Conservation (phyloP, 2,329 filamentous ascomycete species). For the Sporothrix schenckii region DNA sequence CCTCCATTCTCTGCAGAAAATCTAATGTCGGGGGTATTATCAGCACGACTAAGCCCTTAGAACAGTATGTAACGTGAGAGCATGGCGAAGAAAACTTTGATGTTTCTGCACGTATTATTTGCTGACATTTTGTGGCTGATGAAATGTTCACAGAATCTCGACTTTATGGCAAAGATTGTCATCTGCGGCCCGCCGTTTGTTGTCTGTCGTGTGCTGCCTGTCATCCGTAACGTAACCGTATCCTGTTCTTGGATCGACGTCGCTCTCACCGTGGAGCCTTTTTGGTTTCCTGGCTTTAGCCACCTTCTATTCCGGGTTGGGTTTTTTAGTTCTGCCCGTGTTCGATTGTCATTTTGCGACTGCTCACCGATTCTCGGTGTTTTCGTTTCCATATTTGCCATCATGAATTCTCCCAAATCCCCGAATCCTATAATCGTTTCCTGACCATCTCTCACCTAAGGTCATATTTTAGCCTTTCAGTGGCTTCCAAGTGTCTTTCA, state of each 20-base stretch:
- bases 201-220: too few species aligned
- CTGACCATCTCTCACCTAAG: too few species aligned
- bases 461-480: not conserved
- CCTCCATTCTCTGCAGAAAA: not conserved
- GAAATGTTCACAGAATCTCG: not conserved
- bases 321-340: not conserved
- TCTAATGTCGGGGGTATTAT: conserved; percentile 11
- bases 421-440: not conserved
- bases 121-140: not conserved
- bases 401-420: not conserved
- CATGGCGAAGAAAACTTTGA: not conserved
- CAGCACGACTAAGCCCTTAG: conserved; percentile 2
- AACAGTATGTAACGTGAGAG: too few species aligned
- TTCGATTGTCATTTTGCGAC: not conserved
- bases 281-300: too few species aligned
- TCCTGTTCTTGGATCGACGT: not conserved
- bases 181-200: not conserved
- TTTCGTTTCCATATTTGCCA: not conserved
- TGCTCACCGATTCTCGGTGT: not conserved
- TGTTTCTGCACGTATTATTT: not conserved
- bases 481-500: not conserved
- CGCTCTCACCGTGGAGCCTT: not conserved
- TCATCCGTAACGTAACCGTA: not conserved
- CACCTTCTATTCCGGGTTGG: too few species aligned
- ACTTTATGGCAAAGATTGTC: too few species aligned